Evolutionary conservation across 73 alveolate species (phyloP), one percentile per base, ranked within the genome.

Genomic region (Stentor coeruleus): DNA sequence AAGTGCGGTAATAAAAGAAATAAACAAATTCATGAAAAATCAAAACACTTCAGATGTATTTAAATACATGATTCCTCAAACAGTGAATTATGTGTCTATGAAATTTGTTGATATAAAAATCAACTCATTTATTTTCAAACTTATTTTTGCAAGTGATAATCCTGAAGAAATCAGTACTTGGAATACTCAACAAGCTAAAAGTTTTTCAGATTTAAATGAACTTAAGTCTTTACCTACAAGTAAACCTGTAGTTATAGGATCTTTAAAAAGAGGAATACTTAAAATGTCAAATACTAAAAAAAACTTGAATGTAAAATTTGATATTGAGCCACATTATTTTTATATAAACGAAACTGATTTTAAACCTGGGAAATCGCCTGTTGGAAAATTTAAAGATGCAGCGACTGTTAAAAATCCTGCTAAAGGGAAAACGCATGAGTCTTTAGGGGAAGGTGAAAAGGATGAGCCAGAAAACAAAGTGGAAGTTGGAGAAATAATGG

Each of bases 291-390:
- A 20, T 1, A 66, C 26, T 66, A 26, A 26, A 14, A 66, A 66
- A 33, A 31, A 66, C 39, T 20, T 20, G 26, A 26, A 20, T 15
- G 79, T 66, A 33, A 66, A 66, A 66, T 66, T 66, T 33, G 79
- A 66, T 33, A 1, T 66, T 28, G 33, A 66, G 20, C 79, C 79
- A 1, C 79, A 66, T 28, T 20, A 28, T 20, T 66, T 15, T 2
- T 66, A 1, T 66, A 20, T 66, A 1, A 66, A 33, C 37, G 79
- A 66, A 66, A 66, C 79, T 66, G 79, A 66, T 40, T 66, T 66
- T 66, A 66, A 66, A 66, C 41, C 79, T 1, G 79, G 79, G 26
- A 20, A 66, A 26, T 14, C n/a, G 15, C 20, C 37, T 14, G 33
- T 33, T 1, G 39, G 79, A 26, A 66, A 66, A 66, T 20, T 11